phyloP scores from a whole-genome alignment of 148 eudicot species.

The Vaccinium corymbosum region DNA sequence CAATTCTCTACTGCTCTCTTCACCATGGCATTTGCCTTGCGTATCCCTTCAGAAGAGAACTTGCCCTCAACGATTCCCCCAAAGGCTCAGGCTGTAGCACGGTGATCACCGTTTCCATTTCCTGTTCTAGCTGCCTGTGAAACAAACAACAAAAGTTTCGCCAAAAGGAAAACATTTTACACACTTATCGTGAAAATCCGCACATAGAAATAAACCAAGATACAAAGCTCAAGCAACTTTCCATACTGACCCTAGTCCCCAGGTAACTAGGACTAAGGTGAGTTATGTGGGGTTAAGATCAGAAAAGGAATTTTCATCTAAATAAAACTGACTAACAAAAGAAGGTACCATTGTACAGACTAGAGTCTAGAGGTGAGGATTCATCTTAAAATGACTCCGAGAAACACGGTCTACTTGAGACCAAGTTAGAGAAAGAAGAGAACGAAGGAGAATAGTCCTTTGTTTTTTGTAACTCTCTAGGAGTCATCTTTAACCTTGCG shows the following conservation, averaged over 20 bases:
- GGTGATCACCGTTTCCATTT: constrained; percentile 83
- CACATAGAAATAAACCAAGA: not conserved
- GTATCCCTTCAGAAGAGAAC: constrained; percentile 73
- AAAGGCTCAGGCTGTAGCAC: constrained; percentile 85
- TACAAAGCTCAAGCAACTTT: not conserved
- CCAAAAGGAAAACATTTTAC: not conserved
- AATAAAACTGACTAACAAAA: not conserved
- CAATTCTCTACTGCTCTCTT: constrained; percentile 70
- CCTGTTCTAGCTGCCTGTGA: constrained; percentile 80
- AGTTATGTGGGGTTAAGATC: not conserved
- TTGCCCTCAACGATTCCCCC: constrained; percentile 90
- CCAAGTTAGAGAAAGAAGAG: not conserved
- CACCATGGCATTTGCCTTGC: constrained; percentile 53
- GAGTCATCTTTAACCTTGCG: too few relatives aligned
- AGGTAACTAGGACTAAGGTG: too few relatives aligned
- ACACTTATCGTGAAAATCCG: not conserved
- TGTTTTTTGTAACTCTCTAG: too few relatives aligned
- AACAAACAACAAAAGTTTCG: not conserved
- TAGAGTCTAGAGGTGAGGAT: not conserved
- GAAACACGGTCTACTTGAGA: not conserved
- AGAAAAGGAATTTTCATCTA: not conserved
- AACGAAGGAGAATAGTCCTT: not conserved
- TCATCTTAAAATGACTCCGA: not conserved
- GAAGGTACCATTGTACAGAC: not conserved
- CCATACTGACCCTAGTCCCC: not conserved